These are phyloP conservation scores for Didymosphaeria variabile DNA, from an alignment of 2,329 filamentous ascomycete genomes.

Conservation along the genomic window DNA sequence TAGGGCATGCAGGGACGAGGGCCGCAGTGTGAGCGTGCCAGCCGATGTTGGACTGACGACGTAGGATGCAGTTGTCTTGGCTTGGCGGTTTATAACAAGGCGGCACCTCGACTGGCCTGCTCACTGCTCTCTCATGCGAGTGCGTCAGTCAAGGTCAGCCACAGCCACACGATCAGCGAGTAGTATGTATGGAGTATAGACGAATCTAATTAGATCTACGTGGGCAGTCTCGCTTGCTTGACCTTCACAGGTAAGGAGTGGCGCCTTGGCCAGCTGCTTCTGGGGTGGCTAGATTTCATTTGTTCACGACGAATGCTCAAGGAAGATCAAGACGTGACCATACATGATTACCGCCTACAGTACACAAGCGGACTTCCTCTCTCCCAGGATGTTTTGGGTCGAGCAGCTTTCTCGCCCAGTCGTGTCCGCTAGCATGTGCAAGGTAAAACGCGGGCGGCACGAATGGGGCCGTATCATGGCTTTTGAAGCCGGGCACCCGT, in stretches of 20 bases:
- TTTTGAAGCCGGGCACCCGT: not conserved
- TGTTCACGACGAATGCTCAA: not conserved
- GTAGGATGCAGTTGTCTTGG: slow-evolving; percentile 29
- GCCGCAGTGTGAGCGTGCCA: slow-evolving; percentile 27
- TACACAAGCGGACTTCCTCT: not conserved
- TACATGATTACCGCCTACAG: not conserved
- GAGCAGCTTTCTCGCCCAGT: no score
- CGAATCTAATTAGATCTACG: not conserved
- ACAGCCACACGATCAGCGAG: slow-evolving; percentile 15
- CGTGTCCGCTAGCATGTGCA: not conserved
- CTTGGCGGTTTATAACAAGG: slow-evolving; percentile 30
- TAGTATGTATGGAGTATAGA: slow-evolving; percentile 3
- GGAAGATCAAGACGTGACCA: not conserved
- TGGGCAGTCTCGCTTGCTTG: slow-evolving; percentile 4
- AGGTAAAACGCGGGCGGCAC: not conserved
- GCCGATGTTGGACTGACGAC: slow-evolving; percentile 32
- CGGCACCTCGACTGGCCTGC: not conserved
- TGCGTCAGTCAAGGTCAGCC: not conserved
- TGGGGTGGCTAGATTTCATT: not conserved
- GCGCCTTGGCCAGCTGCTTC: slow-evolving; percentile 16
- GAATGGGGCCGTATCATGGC: not conserved
- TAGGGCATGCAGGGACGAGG: slow-evolving; percentile 38
- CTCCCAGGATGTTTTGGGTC: not conserved
- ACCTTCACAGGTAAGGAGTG: slow-evolving; percentile 15
- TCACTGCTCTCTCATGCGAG: slow-evolving; percentile 4